Conservation (phyloP, 2,329 filamentous ascomycete genomes). For the Spiromastix sp. region DNA sequence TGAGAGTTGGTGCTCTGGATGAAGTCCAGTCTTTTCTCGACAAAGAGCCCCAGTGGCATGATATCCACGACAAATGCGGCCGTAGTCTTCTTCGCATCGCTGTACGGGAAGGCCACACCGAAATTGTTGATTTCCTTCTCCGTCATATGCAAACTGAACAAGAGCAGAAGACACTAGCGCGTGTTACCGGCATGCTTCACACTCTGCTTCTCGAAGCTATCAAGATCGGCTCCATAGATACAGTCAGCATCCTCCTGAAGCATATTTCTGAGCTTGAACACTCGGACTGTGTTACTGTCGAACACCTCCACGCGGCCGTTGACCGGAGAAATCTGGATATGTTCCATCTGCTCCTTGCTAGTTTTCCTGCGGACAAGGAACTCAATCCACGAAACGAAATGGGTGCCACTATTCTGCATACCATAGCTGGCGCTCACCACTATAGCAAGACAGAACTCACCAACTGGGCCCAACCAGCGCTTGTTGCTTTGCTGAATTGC, state of each 20-base stretch:
- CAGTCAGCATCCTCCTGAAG: not conserved
- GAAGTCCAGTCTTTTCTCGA: not conserved
- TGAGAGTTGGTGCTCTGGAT: not conserved
- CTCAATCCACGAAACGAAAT: not conserved
- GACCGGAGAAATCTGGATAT: not conserved
- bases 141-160: not conserved
- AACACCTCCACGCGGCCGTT: not conserved
- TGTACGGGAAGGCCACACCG: not conserved
- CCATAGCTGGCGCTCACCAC: not conserved
- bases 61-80: not conserved
- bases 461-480: not conserved
- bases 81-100: not conserved
- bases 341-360: not conserved
- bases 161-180: too few relatives aligned
- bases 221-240: not conserved
- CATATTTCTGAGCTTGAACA: not conserved
- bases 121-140: not conserved
- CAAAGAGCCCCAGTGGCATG: not conserved
- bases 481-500: not conserved
- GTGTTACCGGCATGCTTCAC: not conserved
- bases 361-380: not conserved
- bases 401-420: not conserved
- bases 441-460: not conserved
- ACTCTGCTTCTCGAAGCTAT: not conserved
- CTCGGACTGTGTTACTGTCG: not conserved